phyloP scores from a whole-genome alignment of 73 alveolate genomes.

The Halteria grandinella region DNA sequence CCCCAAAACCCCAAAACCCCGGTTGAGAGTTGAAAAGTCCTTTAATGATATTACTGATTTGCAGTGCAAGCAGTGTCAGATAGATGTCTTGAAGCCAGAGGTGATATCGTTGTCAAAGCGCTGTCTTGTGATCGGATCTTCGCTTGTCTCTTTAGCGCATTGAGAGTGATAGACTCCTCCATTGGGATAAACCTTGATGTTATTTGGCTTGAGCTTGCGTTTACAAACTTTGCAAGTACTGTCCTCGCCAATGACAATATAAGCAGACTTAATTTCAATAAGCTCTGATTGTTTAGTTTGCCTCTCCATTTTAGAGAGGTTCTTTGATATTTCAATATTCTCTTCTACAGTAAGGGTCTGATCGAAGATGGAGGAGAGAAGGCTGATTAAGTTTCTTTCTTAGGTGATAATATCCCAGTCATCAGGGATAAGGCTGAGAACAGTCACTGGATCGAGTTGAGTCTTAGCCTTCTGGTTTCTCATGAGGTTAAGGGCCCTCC shows the following conservation, averaged over 20 bases:
- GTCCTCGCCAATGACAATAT: slow-evolving; percentile 46
- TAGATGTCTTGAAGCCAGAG: background rate
- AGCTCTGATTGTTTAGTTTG: slow-evolving; percentile 37
- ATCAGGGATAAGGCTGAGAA: slow-evolving; percentile 44
- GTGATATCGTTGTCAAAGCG: slow-evolving; percentile 35
- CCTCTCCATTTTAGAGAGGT: slow-evolving; percentile 55
- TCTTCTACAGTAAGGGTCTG: slow-evolving; percentile 60
- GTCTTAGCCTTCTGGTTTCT: slow-evolving; percentile 27
- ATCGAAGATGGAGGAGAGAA: slow-evolving; percentile 45
- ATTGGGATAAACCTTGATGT: slow-evolving; percentile 49
- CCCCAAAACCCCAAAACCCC: too few species aligned
- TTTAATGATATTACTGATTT: background rate
- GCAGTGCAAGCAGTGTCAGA: background rate
- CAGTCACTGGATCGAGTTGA: slow-evolving; percentile 41
- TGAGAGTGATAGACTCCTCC: slow-evolving; percentile 52
- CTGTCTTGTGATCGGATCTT: slow-evolving; percentile 52
- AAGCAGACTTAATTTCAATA: slow-evolving; percentile 50
- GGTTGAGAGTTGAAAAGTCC: background rate
- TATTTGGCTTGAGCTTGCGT: slow-evolving; percentile 26
- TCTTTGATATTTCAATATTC: slow-evolving; percentile 52
- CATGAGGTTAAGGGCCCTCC: slow-evolving; percentile 27
- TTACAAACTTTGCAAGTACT: slow-evolving; percentile 49
- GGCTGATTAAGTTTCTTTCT: slow-evolving; percentile 30
- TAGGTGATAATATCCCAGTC: slow-evolving; percentile 52
- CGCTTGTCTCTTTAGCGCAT: slow-evolving; percentile 36